Evolutionary conservation across 176 grass and related monocot genomes (phyloP), one percentile per base, ranked within the genome.

Genomic region (Tuctoria greenei): DNA sequence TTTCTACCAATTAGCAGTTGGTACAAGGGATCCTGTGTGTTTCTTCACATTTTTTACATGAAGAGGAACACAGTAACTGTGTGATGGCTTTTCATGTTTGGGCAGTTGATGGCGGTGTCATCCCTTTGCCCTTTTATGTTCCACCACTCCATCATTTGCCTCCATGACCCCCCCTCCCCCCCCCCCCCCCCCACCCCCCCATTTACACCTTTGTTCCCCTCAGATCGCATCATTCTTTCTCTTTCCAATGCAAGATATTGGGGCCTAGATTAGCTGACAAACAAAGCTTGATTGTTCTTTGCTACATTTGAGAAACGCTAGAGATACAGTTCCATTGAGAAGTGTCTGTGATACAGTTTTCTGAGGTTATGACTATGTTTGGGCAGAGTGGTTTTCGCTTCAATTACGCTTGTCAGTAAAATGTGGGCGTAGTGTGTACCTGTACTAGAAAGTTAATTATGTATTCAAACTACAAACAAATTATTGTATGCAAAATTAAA

Each of bases 131-230:
- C 12, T 67, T 68, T 18, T 43, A 66, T 74, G n/a, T 38, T 79
- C 63, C 52, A 31, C 75, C 26, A 40, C 64, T 40, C 10, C 80
- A 83, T 69, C 63, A 62, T 88, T 83, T 38, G 13, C 52, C 20
- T 63, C 5, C 10, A 50, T 36, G 40, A 67, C 43, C 63, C n/a
- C 51, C 52, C 52, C 49, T 40, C 60, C 43, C 63, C n/a, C 51
- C 52, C 52, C 49, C 47, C 60, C 43, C 63, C n/a, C 51, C 52
- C 52, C 47, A 67, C 43, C 63, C n/a, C 51, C 52, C 52, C 49
- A 58, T 15, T 69, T 68, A 27, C 26, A 69, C 37, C 10, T n/a
- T 37, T 56, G 10, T 57, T 41, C 52, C 72, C 45, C 45, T 66
- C 35, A 39, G 44, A 23, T 13, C 15, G 11, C 5, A 21, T 28